phyloP scores from a whole-genome alignment of 805 yeast species.

The Aciculoconidium aculeatum region DNA sequence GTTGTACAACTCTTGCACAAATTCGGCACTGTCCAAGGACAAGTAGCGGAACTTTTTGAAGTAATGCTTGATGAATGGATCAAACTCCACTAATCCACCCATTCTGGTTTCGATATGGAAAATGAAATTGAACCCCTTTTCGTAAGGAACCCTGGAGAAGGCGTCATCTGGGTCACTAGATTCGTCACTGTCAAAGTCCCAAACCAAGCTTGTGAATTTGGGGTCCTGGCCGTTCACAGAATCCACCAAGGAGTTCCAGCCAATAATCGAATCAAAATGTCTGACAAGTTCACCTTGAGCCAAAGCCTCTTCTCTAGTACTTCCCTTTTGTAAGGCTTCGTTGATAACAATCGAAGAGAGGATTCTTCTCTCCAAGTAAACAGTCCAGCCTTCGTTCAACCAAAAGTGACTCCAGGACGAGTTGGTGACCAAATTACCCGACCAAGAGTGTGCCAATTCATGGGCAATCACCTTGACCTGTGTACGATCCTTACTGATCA shows the following conservation, averaged over 20 bases:
- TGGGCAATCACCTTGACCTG: slow-evolving; percentile 90
- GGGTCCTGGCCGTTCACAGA: slow-evolving; percentile 56
- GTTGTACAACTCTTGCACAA: slow-evolving; percentile 20
- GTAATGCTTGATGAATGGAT: slow-evolving; percentile 24
- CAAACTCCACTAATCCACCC: slow-evolving; percentile 21
- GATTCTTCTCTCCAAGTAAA: slow-evolving; percentile 81
- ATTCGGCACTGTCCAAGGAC: slow-evolving; percentile 23
- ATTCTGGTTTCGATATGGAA: slow-evolving; percentile 20
- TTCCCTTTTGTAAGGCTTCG: slow-evolving; percentile 15
- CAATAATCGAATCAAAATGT: slow-evolving; percentile 78
- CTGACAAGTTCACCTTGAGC: slow-evolving; percentile 68
- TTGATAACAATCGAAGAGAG: slow-evolving; percentile 47
- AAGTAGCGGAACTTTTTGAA: slow-evolving; percentile 22
- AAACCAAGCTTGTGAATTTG: slow-evolving; percentile 45
- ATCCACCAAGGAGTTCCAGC: slow-evolving; percentile 77
- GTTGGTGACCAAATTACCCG: slow-evolving; percentile 86
- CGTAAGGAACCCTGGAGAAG: slow-evolving; percentile 83
- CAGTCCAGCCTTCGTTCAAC: slow-evolving; percentile 97
- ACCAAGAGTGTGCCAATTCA: slow-evolving; percentile 90
- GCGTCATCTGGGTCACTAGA: slow-evolving; percentile 67
- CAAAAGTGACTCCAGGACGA: slow-evolving; percentile 92
- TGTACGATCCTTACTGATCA: slow-evolving; percentile 77
- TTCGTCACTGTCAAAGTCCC: slow-evolving; percentile 64
- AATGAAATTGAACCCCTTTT: slow-evolving; percentile 74
- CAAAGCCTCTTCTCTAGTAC: slow-evolving; percentile 2